Percentiles rank a stretch among this genome's conserved stretches.
Conservation (phyloP, 202 grass and related monocot species). For the Alloteropsis angusta region DNA sequence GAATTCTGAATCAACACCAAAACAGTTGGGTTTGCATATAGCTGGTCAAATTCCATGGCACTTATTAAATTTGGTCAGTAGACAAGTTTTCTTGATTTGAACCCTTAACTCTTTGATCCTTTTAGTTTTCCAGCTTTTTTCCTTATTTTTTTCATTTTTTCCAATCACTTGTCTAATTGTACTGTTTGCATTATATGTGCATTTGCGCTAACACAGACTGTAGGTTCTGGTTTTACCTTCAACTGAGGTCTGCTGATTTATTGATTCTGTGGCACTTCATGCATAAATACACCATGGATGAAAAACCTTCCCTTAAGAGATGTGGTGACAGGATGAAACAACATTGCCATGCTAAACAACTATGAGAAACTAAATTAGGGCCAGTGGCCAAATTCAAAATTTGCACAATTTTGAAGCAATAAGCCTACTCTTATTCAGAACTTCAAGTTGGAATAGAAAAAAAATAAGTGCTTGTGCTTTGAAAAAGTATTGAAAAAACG, state of each 20-base stretch:
- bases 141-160: neutral
- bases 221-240: neutral
- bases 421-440: neutral
- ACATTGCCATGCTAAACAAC: neutral
- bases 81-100: neutral
- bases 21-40: no score
- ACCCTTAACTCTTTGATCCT: neutral
- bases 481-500: neutral
- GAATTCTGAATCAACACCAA: no score
- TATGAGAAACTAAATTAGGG: neutral
- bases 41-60: no score
- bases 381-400: neutral
- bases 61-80: neutral
- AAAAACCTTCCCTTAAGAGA: neutral
- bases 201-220: neutral
- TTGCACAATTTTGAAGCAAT: no score
- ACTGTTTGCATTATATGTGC: neutral
- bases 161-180: slow-evolving; percentile 7
- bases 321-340: no score
- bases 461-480: neutral
- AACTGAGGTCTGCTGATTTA: neutral
- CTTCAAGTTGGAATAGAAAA: neutral
- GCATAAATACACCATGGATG: neutral
- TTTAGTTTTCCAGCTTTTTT: neutral
- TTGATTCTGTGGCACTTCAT: slow-evolving; percentile 10